A percentile compares a stretch with the other conserved stretches of the same genome.
These are phyloP conservation scores for Metschnikowia amazonensis DNA, from an alignment of 805 yeast species.

Conservation along the genomic window DNA sequence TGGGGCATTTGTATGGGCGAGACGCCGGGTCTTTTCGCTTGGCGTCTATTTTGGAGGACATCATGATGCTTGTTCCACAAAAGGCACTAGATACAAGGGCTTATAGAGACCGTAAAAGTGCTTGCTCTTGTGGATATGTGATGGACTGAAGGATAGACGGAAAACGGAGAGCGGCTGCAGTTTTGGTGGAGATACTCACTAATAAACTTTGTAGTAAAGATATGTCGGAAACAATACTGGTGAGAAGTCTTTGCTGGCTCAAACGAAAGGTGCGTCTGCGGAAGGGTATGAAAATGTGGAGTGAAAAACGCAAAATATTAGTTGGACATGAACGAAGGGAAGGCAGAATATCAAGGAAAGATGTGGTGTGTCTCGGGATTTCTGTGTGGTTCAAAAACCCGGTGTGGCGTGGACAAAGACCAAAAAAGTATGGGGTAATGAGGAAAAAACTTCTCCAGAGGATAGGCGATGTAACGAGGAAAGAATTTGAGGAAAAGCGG, in stretches of 20 bases:
- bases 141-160: too few relatives aligned
- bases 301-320: not conserved
- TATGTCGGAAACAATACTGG: not conserved
- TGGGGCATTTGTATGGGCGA: conserved; percentile 69
- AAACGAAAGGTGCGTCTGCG: conserved; percentile 5
- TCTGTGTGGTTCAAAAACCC: not conserved
- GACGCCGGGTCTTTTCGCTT: conserved; percentile 19
- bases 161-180: not conserved
- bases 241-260: not conserved
- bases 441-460: conserved; percentile 17
- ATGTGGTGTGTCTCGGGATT: not conserved
- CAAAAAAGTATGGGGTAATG: conserved; percentile 19
- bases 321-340: not conserved
- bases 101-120: not conserved
- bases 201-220: not conserved
- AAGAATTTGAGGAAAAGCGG: conserved; percentile 20
- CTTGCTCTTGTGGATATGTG: too few relatives aligned
- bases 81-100: not conserved
- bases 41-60: conserved; percentile 17
- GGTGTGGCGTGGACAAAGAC: conserved; percentile 2
- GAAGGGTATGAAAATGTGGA: not conserved
- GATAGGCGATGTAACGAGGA: conserved; percentile 14
- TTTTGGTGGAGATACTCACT: not conserved
- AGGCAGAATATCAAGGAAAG: not conserved
- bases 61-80: conserved; percentile 4